Percentiles rank a stretch among this genome's conserved stretches.
These are phyloP conservation scores for Triticum dicoccoides DNA, from an alignment of 176 grass and related monocot genomes.

Conservation along the genomic window DNA sequence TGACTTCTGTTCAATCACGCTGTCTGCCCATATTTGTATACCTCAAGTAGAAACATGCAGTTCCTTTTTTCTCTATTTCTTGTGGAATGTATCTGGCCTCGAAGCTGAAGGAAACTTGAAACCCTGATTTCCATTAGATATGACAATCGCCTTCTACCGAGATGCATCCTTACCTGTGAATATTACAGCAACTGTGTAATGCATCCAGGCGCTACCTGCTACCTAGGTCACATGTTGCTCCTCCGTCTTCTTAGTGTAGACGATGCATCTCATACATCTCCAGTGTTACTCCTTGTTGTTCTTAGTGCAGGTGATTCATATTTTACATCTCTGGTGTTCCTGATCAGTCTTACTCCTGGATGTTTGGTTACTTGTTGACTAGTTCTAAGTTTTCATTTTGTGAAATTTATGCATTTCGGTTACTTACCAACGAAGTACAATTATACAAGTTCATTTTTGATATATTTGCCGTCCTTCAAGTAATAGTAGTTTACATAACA, in stretches of 20 bases:
- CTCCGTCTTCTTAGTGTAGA: background rate
- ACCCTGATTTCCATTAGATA: slow-evolving; percentile 8
- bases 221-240: background rate
- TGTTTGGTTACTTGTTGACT: background rate
- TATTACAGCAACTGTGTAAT: background rate
- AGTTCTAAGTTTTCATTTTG: background rate
- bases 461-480: background rate
- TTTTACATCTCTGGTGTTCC: background rate
- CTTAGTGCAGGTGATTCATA: background rate
- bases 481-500: slow-evolving; percentile 1
- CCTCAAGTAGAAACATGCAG: background rate
- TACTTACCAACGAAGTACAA: slow-evolving; percentile 4
- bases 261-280: background rate
- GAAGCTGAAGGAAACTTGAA: slow-evolving; percentile 1
- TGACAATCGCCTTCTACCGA: background rate
- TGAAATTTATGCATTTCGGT: background rate
- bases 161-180: background rate
- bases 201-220: background rate
- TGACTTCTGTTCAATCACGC: background rate
- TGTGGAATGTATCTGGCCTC: background rate
- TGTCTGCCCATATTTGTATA: background rate
- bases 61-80: background rate
- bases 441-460: background rate
- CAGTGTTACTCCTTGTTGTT: background rate
- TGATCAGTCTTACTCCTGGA: background rate